Percentiles rank a stretch among this genome's conserved stretches.
phyloP scores from a whole-genome alignment of 331 rosid genomes.

The Telfairia occidentalis region DNA sequence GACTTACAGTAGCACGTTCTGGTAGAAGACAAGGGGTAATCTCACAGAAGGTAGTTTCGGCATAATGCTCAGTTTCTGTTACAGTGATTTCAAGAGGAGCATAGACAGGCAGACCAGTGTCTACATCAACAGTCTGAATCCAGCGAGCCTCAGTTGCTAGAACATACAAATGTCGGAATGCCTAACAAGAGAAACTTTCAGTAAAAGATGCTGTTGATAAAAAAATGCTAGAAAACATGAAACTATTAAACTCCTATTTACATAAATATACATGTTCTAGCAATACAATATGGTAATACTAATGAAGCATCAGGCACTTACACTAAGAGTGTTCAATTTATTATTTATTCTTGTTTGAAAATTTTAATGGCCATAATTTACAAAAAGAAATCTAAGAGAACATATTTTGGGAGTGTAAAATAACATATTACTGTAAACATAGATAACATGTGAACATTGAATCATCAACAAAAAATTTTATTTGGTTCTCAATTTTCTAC shows the following conservation, averaged over 20 bases:
- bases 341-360: neutral
- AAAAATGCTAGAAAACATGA: slow-evolving; percentile 3
- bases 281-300: neutral
- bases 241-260: neutral
- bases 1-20: slow-evolving; percentile 76
- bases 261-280: neutral
- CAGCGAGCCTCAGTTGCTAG: slow-evolving; percentile 98
- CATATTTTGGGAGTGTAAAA: neutral
- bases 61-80: slow-evolving; percentile 80
- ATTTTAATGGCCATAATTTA: neutral
- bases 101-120: slow-evolving; percentile 87
- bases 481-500: neutral
- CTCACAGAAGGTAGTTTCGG: slow-evolving; percentile 87
- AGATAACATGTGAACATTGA: neutral
- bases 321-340: neutral
- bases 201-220: slow-evolving; percentile 9
- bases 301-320: neutral
- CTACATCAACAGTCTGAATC: slow-evolving; percentile 97
- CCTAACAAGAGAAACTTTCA: slow-evolving; percentile 37
- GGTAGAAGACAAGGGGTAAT: slow-evolving; percentile 97
- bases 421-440: neutral
- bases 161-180: slow-evolving; percentile 87
- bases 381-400: neutral
- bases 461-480: neutral
- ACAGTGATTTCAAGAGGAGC: slow-evolving; percentile 82